phyloP scores from a whole-genome alignment of 1,284 basidiomycete genomes.

The Puccinia coronata region DNA sequence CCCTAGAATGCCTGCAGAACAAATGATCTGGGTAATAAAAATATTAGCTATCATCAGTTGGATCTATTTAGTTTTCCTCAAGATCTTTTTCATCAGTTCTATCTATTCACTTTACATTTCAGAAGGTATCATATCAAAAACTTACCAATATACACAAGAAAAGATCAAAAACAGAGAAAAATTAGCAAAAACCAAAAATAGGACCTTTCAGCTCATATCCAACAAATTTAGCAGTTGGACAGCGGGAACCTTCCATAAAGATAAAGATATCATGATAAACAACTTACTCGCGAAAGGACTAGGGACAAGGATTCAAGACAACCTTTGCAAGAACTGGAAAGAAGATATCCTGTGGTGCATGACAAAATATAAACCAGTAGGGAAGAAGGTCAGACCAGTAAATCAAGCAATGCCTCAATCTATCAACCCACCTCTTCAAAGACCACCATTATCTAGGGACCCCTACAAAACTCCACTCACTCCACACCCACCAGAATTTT shows the following conservation, averaged over 20 bases:
- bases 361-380: slow-evolving; percentile 14
- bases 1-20: background rate
- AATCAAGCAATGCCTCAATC: slow-evolving; percentile 21
- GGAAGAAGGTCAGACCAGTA: background rate
- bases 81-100: background rate
- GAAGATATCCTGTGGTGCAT: background rate
- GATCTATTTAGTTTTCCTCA: too few relatives aligned
- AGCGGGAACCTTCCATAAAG: background rate
- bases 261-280: background rate
- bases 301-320: background rate
- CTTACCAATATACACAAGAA: too few relatives aligned
- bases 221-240: background rate
- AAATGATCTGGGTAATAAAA: background rate
- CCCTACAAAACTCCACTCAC: background rate
- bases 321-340: slow-evolving; percentile 1
- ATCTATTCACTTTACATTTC: too few relatives aligned
- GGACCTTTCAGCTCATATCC: too few relatives aligned
- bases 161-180: too few relatives aligned
- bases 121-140: too few relatives aligned
- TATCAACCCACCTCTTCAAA: slow-evolving; percentile 3
- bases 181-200: too few relatives aligned
- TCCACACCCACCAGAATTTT: background rate
- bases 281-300: background rate
- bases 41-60: background rate
- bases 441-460: slow-evolving; percentile 1